A percentile compares a stretch with the other conserved stretches of the same genome.
Conservation (phyloP, 495 filamentous ascomycete species). For the Cudoniella acicularis region DNA sequence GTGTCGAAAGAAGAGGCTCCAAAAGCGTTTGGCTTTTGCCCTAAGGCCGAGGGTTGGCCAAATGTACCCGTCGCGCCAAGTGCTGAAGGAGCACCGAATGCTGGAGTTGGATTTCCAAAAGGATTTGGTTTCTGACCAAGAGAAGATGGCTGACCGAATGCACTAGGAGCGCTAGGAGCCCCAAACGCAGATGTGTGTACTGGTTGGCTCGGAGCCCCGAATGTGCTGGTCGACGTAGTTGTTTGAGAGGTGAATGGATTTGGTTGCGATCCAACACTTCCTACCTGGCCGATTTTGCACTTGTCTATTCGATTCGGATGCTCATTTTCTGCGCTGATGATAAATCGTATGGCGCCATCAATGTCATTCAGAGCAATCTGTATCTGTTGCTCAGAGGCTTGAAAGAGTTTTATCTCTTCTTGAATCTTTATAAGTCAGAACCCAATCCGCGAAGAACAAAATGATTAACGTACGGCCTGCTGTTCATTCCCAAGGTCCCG, state of each 20-base stretch:
- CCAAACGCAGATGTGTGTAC: constrained; percentile 8
- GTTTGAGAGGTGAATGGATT: constrained; percentile 11
- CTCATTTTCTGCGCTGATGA: constrained; percentile 61
- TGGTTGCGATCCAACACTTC: neutral
- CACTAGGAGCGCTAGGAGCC: neutral
- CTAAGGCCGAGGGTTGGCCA: constrained; percentile 16
- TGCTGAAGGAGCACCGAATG: constrained; percentile 12
- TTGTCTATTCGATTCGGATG: constrained; percentile 83
- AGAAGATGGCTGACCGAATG: constrained; percentile 21
- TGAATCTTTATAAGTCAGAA: constrained; percentile 38
- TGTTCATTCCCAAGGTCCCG: constrained; percentile 56
- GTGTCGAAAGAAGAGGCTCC: too few relatives aligned
- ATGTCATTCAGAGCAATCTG: constrained; percentile 60
- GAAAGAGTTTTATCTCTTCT: constrained; percentile 57
- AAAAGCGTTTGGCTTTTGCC: constrained; percentile 21
- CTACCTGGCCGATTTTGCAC: constrained; percentile 34
- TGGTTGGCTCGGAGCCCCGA: constrained; percentile 8
- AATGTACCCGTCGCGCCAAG: constrained; percentile 9
- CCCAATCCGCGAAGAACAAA: constrained; percentile 5
- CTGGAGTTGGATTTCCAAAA: constrained; percentile 9
- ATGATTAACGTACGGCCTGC: constrained; percentile 48
- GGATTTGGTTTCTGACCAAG: constrained; percentile 20
- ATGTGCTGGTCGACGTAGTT: constrained; percentile 9
- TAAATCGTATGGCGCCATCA: constrained; percentile 67
- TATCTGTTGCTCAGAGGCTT: constrained; percentile 64